A percentile compares a stretch with the other conserved stretches of the same genome.
phyloP scores from a whole-genome alignment of 495 filamentous ascomycete genomes.

The Xylaria intraflava region DNA sequence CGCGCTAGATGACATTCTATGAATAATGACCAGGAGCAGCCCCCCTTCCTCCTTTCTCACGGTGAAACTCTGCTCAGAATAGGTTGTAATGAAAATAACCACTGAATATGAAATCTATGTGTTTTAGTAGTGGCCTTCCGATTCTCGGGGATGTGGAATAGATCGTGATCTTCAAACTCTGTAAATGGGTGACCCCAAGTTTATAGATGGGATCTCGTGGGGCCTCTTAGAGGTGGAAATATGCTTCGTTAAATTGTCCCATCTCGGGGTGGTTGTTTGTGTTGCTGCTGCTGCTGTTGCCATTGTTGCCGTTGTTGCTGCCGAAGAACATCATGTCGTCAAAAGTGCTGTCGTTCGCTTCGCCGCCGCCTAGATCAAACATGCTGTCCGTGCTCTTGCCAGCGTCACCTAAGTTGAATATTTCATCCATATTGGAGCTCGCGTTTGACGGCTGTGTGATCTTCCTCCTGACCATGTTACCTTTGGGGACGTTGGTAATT shows the following conservation, averaged over 20 bases:
- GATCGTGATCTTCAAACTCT: not conserved
- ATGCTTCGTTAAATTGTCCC: constrained; percentile 33
- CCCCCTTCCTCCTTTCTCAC: too few relatives aligned
- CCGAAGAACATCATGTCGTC: constrained; percentile 35
- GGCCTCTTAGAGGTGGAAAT: constrained; percentile 13
- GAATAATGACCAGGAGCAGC: too few relatives aligned
- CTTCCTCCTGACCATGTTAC: constrained; percentile 9
- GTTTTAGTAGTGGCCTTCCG: too few relatives aligned
- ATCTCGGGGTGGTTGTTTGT: constrained; percentile 27
- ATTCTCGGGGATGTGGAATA: not conserved
- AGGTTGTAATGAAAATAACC: too few relatives aligned
- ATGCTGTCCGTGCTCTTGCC: constrained; percentile 27
- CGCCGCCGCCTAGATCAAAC: constrained; percentile 31
- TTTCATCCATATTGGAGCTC: constrained; percentile 28
- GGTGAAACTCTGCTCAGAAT: not conserved
- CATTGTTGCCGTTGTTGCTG: constrained; percentile 12
- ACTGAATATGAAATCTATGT: too few relatives aligned
- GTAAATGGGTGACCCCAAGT: not conserved
- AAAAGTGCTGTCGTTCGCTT: constrained; percentile 34
- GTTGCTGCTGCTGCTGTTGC: not conserved
- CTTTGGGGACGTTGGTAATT: constrained; percentile 9
- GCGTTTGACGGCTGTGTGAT: constrained; percentile 17
- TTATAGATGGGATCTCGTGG: not conserved
- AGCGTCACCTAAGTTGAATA: constrained; percentile 31
- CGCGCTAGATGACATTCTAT: too few relatives aligned